Conservation (phyloP, 352 stramenopile species). For the Phytophthora pluvialis region DNA sequence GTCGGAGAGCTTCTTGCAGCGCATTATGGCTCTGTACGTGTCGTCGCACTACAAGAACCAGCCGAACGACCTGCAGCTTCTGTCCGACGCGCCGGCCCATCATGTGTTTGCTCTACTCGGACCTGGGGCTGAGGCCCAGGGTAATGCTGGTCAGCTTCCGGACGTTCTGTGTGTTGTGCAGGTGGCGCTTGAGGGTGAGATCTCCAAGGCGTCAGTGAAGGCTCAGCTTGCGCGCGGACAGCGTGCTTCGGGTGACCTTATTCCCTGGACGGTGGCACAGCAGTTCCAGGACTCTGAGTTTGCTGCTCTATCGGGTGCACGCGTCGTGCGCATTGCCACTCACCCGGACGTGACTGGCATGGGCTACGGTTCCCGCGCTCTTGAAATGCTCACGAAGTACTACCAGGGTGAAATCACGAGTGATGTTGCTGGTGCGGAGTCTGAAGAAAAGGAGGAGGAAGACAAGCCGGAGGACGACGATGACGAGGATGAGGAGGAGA, state of each 20-base stretch:
- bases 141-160: conserved; percentile 92
- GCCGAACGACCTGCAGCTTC: conserved; percentile 99
- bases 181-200: conserved; percentile 97
- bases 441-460: conserved; percentile 37
- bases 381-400: conserved; percentile 97
- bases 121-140: conserved; percentile 91
- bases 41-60: conserved; percentile 99
- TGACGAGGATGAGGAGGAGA: conserved; percentile 51
- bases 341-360: conserved; percentile 97
- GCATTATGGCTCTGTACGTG: conserved; percentile 97
- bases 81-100: conserved; percentile 98
- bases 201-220: conserved; percentile 96
- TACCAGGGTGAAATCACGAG: conserved; percentile 96
- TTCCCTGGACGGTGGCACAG: conserved; percentile 99
- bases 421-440: conserved; percentile 45
- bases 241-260: conserved; percentile 97
- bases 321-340: conserved; percentile 98
- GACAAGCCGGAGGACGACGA: conserved; percentile 42
- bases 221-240: conserved; percentile 96
- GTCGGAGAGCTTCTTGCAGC: conserved; percentile 95
- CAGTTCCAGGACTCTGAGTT: conserved; percentile 99
- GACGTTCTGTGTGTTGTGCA: conserved; percentile 99
- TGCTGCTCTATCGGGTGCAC: conserved; percentile 95
- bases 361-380: conserved; percentile 97
- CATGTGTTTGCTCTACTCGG: conserved; percentile 98